Percentiles rank a stretch among this genome's conserved stretches.
These are phyloP conservation scores for Flaveria robusta DNA, from an alignment of 129 eudicot genomes.

Conservation along the genomic window DNA sequence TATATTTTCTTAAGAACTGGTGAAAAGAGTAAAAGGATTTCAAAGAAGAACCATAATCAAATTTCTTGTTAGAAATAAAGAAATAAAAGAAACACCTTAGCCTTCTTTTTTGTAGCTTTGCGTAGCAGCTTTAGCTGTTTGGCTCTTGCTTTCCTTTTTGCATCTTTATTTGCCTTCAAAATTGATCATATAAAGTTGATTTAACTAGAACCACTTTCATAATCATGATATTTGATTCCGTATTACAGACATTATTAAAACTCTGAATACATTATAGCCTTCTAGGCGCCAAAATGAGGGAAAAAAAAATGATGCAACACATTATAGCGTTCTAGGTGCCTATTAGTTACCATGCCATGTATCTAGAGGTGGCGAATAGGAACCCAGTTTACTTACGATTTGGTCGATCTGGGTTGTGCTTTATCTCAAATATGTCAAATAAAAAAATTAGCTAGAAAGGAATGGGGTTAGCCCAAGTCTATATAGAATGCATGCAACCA, in stretches of 20 bases:
- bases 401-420: not conserved
- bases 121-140: slow-evolving; percentile 71
- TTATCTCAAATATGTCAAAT: not conserved
- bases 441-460: not conserved
- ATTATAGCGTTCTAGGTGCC: not conserved
- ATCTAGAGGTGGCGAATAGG: not conserved
- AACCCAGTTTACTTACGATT: not conserved
- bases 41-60: not conserved
- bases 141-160: slow-evolving; percentile 78
- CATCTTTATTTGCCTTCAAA: slow-evolving; percentile 77
- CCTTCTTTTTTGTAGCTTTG: slow-evolving; percentile 72
- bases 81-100: slow-evolving; percentile 53
- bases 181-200: not conserved
- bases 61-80: not conserved
- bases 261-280: not conserved
- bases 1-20: not conserved
- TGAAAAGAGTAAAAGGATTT: not conserved
- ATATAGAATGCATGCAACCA: not conserved
- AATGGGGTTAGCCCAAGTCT: not conserved
- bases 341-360: too few species aligned
- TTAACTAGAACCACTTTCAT: not conserved
- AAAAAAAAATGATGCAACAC: not conserved
- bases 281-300: not conserved
- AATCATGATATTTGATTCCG: not conserved
- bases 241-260: not conserved